Conservation (phyloP, 768 basidiomycete species). For the Suillus decipiens region DNA sequence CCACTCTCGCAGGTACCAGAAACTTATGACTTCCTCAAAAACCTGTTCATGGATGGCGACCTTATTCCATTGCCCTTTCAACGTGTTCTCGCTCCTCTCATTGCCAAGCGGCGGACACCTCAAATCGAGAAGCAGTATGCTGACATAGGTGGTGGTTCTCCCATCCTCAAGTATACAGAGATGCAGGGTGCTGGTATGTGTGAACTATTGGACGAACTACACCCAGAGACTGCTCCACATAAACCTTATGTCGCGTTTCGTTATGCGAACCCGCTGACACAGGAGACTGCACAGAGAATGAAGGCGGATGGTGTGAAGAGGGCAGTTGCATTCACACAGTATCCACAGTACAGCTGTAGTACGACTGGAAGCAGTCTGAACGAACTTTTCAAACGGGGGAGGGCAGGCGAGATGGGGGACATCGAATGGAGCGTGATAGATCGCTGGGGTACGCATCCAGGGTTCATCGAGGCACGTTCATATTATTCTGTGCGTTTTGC, state of each 20-base stretch:
- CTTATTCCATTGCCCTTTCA: conserved; percentile 96
- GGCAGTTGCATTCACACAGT: conserved; percentile 96
- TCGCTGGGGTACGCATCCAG: conserved; percentile 94
- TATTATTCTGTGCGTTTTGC: neutral
- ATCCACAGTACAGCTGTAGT: conserved; percentile 98
- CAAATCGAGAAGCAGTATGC: conserved; percentile 93
- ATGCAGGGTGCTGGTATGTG: conserved; percentile 91
- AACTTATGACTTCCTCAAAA: conserved; percentile 89
- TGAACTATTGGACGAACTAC: conserved; percentile 88
- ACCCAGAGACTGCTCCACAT: conserved; percentile 91
- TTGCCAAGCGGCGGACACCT: conserved; percentile 88
- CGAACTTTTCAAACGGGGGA: conserved; percentile 76
- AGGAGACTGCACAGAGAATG: conserved; percentile 81
- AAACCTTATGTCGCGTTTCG: conserved; percentile 96
- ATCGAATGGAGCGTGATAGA: conserved; percentile 98
- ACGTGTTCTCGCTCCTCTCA: conserved; percentile 79
- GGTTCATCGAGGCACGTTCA: conserved; percentile 85
- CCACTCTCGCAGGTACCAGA: conserved; percentile 68
- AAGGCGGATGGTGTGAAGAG: conserved; percentile 87
- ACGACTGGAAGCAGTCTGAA: conserved; percentile 98
- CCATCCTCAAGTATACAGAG: conserved; percentile 88
- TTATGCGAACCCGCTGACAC: conserved; percentile 87
- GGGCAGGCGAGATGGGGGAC: conserved; percentile 58
- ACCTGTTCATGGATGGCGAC: conserved; percentile 89
- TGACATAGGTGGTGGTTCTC: conserved; percentile 95